Evolutionary conservation across 2,329 filamentous ascomycete species (phyloP), one percentile per base, ranked within the genome.

Genomic region (Calonectria hongkongensis): DNA sequence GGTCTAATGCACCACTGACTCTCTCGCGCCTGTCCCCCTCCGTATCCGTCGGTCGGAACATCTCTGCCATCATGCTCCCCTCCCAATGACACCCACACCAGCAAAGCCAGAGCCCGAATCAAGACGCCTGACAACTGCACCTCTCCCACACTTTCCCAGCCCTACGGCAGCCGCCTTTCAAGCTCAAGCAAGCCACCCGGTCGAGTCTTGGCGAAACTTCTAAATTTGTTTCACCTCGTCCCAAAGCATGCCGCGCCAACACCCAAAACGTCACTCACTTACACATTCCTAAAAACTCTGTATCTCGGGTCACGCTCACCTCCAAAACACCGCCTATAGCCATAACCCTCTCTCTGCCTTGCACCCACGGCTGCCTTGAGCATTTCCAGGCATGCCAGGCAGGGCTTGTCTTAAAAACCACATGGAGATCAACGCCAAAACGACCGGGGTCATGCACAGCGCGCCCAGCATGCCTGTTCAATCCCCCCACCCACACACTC

Each of bases 161-260:
- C 66, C 54, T 62, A 62, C n/a, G 65, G 27, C 33, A 60, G 36
- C 58, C 65, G 58, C 30, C 30, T 9, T 28, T n/a, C 48, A 56
- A 48, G 16, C 63, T n/a, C 48, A 56, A 48, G 25, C 63, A 62
- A 39, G 45, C 33, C 66, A 51, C 58, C 54, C 54, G 51, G 45
- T 51, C 27, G 3, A 5, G 54, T 58, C 66, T 51, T 68, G 66
- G 54, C 54, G 41, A 45, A 41, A 66, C n/a, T 68, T 68, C 66
- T 68, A 68, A 68, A 48, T 68, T 62, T 68, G 66, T 62, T 68
- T 62, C 43, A 68, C 54, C 58, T 60, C 54, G 33, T 58, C 54
- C 58, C 41, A 30, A 63, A 67, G 56, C 70, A 67, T 76, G 72
- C 67, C 36, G 15, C 63, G 54, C 65, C 66, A 70, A 71, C 67